phyloP scores from a whole-genome alignment of 2,329 filamentous ascomycete species.

The Alternaria sp. region DNA sequence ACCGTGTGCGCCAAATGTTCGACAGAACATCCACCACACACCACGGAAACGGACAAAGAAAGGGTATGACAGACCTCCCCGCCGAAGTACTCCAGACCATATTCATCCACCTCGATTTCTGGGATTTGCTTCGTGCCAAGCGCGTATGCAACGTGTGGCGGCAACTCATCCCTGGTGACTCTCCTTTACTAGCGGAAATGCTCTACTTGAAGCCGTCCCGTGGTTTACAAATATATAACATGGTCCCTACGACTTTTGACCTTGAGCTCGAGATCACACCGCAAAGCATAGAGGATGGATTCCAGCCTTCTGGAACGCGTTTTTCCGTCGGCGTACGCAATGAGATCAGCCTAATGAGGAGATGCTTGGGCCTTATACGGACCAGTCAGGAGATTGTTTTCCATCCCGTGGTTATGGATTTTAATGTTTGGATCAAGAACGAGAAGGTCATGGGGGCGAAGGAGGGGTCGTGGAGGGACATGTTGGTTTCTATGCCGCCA shows the following conservation, averaged over 20 bases:
- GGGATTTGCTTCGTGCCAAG: slow-evolving; percentile 18
- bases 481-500: slow-evolving; percentile 23
- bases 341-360: slow-evolving; percentile 10
- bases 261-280: slow-evolving; percentile 15
- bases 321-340: slow-evolving; percentile 7
- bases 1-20: slow-evolving; percentile 25
- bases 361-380: slow-evolving; percentile 19
- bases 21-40: background rate
- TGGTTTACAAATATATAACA: slow-evolving; percentile 21
- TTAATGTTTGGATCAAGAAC: slow-evolving; percentile 8
- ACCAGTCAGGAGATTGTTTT: slow-evolving; percentile 24
- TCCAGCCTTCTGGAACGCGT: slow-evolving; percentile 6
- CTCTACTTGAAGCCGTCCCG: slow-evolving; percentile 24
- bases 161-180: slow-evolving; percentile 21
- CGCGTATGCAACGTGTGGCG: slow-evolving; percentile 21
- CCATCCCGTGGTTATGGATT: slow-evolving; percentile 16
- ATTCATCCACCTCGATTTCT: slow-evolving; percentile 22
- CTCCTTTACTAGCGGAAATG: slow-evolving; percentile 12
- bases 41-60: background rate
- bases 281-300: slow-evolving; percentile 2
- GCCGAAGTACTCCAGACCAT: slow-evolving; percentile 22
- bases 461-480: slow-evolving; percentile 12
- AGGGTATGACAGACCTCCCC: slow-evolving; percentile 17
- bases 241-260: slow-evolving; percentile 19
- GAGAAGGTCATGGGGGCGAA: background rate